phyloP scores from a whole-genome alignment of 805 yeast genomes.

The Lipomyces anomalus region DNA sequence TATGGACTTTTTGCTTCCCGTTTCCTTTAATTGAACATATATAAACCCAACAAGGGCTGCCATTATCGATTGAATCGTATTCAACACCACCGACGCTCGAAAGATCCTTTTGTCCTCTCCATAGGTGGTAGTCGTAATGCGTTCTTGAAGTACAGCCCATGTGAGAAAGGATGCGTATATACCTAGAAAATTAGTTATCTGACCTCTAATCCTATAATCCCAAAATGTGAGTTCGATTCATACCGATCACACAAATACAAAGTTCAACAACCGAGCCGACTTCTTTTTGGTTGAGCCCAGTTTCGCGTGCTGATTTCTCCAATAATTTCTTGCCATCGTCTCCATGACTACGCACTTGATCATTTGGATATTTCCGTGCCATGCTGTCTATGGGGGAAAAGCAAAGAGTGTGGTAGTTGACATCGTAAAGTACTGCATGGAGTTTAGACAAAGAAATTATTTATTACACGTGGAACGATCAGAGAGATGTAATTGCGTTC shows the following conservation, averaged over 20 bases:
- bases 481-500: too few species aligned
- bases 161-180: conserved; percentile 80
- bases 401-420: too few species aligned
- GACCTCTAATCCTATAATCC: too few species aligned
- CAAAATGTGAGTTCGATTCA: too few species aligned
- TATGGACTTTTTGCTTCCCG: background rate
- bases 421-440: too few species aligned
- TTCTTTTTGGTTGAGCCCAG: background rate
- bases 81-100: conserved; percentile 73
- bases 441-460: too few species aligned
- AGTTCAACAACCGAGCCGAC: conserved; percentile 4
- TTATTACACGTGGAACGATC: too few species aligned
- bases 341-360: too few species aligned
- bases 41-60: conserved; percentile 64
- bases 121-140: conserved; percentile 71
- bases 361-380: too few species aligned
- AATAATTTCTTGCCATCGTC: too few species aligned
- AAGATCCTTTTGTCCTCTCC: conserved; percentile 52
- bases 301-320: too few species aligned
- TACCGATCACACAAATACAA: conserved; percentile 4
- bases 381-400: too few species aligned
- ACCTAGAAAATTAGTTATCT: conserved; percentile 43
- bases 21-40: conserved; percentile 39
- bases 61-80: conserved; percentile 63
- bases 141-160: conserved; percentile 92